Evolutionary conservation across 345 rosid genomes (phyloP), one percentile per base, ranked within the genome.

Genomic region (Passiflora organensis): DNA sequence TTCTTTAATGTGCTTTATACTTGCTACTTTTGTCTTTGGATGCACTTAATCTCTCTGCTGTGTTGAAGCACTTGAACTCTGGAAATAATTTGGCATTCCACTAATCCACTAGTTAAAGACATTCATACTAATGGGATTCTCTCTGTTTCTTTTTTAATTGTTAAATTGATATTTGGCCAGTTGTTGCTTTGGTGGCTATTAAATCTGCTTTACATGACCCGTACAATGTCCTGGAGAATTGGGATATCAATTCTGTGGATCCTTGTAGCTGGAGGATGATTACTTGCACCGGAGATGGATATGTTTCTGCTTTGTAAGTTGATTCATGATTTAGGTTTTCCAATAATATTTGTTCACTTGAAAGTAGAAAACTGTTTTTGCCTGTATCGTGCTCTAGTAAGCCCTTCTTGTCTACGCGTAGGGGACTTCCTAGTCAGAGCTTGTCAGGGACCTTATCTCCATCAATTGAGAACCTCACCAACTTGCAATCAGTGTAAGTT

Each of bases 211-310:
- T 94, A 49, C 89, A 68, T 47, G 99, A 94, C 63, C 97, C 97
- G 0, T 81, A 89, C 73, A 89, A 80, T 73, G 95, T 89, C 63
- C 75, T 94, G 75, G 99, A 85, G 53, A 83, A 83, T 60, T 94
- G 99, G 99, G 99, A 94, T 78, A 78, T 76, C 51, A 89, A 77
- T 72, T 89, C 97, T 60, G 99, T 94, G 21, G 99, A 89, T 84
- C 99, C 99, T 55, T 94, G 99, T 80, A 87, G 99, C 75, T 94
- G 97, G 99, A 85, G 93, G 73, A 94, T 94, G 99, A 79, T 94
- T 56, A 80, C 95, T 63, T 94, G 99, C 74, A 68, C 93, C 2
- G 0, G 48, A 24, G 95, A 89, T 55, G 96, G 93, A 55, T 85
- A 71, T 79, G 99, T 94, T 72, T 83, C 93, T 67, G 67, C 76